Evolutionary conservation across 257 asterid species (phyloP).

Genomic region (Coffea eugenioides): DNA sequence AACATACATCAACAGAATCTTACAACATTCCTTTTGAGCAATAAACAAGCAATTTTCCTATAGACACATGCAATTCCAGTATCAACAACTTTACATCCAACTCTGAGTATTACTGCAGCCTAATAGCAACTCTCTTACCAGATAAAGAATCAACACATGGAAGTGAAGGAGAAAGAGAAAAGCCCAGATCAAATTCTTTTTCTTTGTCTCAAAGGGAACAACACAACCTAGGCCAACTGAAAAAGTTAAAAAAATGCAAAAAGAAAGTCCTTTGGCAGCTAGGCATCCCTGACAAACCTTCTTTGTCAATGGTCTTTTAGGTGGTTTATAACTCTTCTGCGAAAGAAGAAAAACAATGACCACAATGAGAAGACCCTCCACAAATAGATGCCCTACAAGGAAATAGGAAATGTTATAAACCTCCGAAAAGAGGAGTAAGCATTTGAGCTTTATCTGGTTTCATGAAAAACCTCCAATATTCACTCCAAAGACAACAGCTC

Average conservation of each 20-base stretch:
- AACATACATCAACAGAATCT: too few relatives aligned
- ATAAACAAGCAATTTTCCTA: too few relatives aligned
- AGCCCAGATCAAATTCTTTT: too few relatives aligned
- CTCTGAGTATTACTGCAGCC: not conserved
- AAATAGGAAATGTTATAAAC: constrained; percentile 16
- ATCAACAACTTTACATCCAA: too few relatives aligned
- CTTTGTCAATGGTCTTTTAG: constrained; percentile 86
- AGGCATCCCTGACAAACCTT: constrained; percentile 44
- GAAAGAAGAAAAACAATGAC: constrained; percentile 80
- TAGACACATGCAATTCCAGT: too few relatives aligned
- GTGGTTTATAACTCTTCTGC: constrained; percentile 94
- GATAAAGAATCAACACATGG: too few relatives aligned
- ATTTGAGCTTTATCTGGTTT: not conserved
- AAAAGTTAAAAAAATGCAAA: not conserved
- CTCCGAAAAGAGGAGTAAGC: not conserved
- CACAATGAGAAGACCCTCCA: too few relatives aligned
- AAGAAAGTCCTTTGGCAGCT: not conserved
- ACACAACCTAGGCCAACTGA: not conserved
- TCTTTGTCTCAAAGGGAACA: not conserved
- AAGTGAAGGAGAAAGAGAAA: too few relatives aligned
- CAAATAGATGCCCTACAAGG: constrained; percentile 83
- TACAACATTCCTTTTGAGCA: too few relatives aligned
- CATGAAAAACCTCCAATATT: constrained; percentile 66
- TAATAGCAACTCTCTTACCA: too few relatives aligned
- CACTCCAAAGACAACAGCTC: constrained; percentile 88